These are phyloP conservation scores for Kokia cookei DNA, from an alignment of 441 rosid species.

Conservation along the genomic window DNA sequence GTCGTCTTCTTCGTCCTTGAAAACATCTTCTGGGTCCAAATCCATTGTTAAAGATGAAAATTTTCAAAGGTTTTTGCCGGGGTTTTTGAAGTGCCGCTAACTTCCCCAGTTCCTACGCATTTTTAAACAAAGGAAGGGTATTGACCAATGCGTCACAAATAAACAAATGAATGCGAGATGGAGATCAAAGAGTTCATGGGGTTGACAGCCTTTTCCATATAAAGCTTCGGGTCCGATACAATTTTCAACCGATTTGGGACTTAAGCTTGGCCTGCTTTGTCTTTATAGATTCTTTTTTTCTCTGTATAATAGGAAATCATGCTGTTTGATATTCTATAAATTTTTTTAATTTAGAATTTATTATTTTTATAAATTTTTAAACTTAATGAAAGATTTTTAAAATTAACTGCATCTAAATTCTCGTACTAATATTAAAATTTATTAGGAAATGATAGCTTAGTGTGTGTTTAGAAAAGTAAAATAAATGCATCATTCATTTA, in stretches of 20 bases:
- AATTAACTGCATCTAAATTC: too few species aligned
- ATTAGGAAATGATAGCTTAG: too few species aligned
- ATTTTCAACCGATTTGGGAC: background rate
- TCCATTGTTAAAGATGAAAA: constrained; percentile 29
- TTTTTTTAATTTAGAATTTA: too few species aligned
- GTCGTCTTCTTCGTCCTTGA: constrained; percentile 85
- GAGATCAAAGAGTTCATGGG: background rate
- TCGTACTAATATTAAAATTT: too few species aligned
- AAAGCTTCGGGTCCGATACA: background rate
- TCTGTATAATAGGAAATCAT: background rate
- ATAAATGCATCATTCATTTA: too few species aligned
- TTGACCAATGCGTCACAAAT: too few species aligned
- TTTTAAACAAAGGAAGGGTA: background rate
- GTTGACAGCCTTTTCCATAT: background rate
- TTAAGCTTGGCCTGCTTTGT: background rate
- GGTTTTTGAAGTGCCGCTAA: background rate
- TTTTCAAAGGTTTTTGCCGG: background rate
- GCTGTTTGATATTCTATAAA: background rate
- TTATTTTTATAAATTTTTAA: too few species aligned
- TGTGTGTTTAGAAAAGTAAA: too few species aligned
- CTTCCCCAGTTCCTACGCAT: background rate
- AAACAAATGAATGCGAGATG: too few species aligned
- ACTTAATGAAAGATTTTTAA: too few species aligned
- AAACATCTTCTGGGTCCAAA: constrained; percentile 79
- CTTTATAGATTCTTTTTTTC: background rate